Evolutionary conservation across 2,329 filamentous ascomycete species (phyloP).

Genomic region (Ustulina deusta): DNA sequence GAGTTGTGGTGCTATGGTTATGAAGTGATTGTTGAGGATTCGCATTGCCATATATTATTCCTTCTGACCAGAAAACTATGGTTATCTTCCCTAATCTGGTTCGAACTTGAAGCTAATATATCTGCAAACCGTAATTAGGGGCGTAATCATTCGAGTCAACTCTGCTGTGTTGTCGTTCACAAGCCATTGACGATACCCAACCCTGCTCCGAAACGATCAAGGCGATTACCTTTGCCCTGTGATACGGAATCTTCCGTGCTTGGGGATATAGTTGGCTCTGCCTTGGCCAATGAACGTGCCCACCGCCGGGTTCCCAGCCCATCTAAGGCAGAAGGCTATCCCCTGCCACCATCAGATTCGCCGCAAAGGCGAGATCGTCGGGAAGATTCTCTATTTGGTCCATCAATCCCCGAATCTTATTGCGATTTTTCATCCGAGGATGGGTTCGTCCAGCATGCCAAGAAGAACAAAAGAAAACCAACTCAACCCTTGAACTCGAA

Average conservation of each 20-base stretch:
- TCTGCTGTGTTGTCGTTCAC: conserved; percentile 26
- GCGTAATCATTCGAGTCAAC: conserved; percentile 31
- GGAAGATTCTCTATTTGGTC: conserved; percentile 54
- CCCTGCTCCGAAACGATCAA: conserved; percentile 54
- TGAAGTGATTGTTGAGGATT: conserved; percentile 1
- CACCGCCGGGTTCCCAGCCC: conserved; percentile 47
- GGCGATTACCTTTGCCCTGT: conserved; percentile 39
- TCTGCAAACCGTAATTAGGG: conserved; percentile 36
- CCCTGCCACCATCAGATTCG: conserved; percentile 40
- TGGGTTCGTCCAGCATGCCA: conserved; percentile 65
- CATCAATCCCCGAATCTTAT: conserved; percentile 59
- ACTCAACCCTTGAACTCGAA: conserved; percentile 37
- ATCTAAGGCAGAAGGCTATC: conserved; percentile 42
- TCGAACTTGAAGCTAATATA: conserved; percentile 43
- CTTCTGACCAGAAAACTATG: not conserved
- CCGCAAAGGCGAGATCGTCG: conserved; percentile 48
- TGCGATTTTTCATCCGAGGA: conserved; percentile 70
- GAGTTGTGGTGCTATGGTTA: not conserved
- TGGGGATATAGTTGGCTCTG: conserved; percentile 41
- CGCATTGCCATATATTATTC: not conserved
- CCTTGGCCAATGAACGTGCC: conserved; percentile 42
- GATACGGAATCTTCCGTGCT: conserved; percentile 38
- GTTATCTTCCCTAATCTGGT: not conserved
- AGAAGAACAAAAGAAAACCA: conserved; percentile 62
- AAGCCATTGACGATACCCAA: conserved; percentile 50